Base-by-base conservation (phyloP, 2,329 filamentous ascomycete species). In the Colletotrichum shisoi region DNA sequence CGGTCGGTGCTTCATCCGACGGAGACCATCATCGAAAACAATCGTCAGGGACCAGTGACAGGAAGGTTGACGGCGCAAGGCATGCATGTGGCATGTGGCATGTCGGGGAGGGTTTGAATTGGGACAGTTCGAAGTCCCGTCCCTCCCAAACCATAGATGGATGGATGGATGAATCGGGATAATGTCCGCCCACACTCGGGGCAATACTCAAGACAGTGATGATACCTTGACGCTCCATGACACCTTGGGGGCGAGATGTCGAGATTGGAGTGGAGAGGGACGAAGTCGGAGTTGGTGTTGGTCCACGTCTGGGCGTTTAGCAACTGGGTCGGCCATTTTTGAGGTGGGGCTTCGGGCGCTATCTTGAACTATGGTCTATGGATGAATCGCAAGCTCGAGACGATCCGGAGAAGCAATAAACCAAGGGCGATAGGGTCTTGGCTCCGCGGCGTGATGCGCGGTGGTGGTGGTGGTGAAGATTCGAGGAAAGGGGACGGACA, bases 181-280 rank as follows among this genome's bases (percentile, higher is more conserved):
- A 12, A 57, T 57, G 63, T 52, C 63, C 52, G 63, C 17, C 46
- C 9, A 53, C 21, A 39, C 19, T 27, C 52, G 21, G 6, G 17
- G 37, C 34, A 15, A 54, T 9, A 34, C 31, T 34, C 31, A 34
- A 34, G 7, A 9, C 31, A 27, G 27, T 34, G n/a, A 45, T 34
- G n/a, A 45, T 7, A 37, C 42, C 19, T 34, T 21, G 27, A 34
- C 31, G 31, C 27, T 31, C 27, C 31, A n/a, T 21, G n/a, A n/a
- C 44, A 2, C 31, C 34, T 40, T 40, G 34, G 27, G 44, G 19
- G 45, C 34, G 34, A 42, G 31, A 49, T 40, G 15, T 57, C 27
- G 19, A 48, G 19, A 46, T n/a, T 21, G 42, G n/a, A 15, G 19
- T 48, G 24, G 8, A 39, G 24, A 19, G 11, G 19, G 2, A 27